Base-by-base conservation (phyloP, 2,329 filamentous ascomycete species). In the Microsporum audouinii region DNA sequence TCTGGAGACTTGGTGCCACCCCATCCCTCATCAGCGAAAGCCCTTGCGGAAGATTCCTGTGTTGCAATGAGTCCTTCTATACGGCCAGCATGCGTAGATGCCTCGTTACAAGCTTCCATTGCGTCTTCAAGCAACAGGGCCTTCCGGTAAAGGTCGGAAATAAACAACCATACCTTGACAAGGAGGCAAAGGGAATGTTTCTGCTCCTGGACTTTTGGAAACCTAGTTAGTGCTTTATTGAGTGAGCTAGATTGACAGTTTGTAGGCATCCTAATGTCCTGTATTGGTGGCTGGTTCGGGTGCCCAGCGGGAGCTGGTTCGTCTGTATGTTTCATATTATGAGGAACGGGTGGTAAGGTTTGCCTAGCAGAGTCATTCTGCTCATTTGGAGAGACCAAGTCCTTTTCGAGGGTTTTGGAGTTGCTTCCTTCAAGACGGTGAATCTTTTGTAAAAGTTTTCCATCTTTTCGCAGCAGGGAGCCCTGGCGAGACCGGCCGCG, bases 131-230 rank as follows among this genome's bases (percentile, higher is more conserved):
- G 84, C 77, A 95, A 84, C 6, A 82, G 83, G 5, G 92, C 89
- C 59, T 90, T 84, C 33, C 90, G 84, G 71, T 97, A 99, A 65
- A 97, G 86, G 0, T 88, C 88, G 1, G 90, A 88, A 63, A 96
- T 90, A 70, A 94, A 87, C 6, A 96, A 79, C 94, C 94, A 99
- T 36, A 96, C 85, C 65, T 87, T 87, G 23, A 91, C 78, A 14
- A 99, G 74, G 8, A 86, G 70, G 3, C 78, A 78, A 10, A 84
- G 75, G 14, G 79, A 80, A 62, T 84, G 81, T 60, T 79, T 80
- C 58, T 82, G 78, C 57, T 79, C 77, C 63, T 82, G 78, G 6
- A 77, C 64, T 23, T 75, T 71, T 1, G 80, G 75, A 61, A 83
- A 82, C 59, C 76, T 77, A 45, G 80, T 79, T 34, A 79, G 57